Conservation (phyloP, 2,329 filamentous ascomycete species). For the Cladosporium colombiae region DNA sequence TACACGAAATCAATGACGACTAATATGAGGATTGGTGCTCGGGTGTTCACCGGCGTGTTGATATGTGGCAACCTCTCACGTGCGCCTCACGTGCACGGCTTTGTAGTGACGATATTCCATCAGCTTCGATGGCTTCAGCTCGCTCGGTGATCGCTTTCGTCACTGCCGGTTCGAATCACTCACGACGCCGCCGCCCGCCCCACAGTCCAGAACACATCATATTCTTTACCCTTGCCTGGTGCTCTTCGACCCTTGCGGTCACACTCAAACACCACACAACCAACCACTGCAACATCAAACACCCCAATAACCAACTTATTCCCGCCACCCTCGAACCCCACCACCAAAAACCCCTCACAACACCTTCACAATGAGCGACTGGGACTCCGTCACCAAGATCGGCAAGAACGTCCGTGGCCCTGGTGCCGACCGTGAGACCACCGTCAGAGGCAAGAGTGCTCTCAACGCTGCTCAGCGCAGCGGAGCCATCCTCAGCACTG, state of each 20-base stretch:
- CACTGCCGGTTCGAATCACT: background rate
- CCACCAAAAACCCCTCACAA: conserved; percentile 7
- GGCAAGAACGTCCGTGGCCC: conserved; percentile 77
- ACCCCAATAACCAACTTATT: background rate
- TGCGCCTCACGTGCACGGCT: conserved; percentile 1
- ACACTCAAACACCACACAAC: background rate
- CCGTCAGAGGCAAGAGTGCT: conserved; percentile 78
- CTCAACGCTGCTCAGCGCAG: conserved; percentile 87
- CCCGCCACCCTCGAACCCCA: background rate
- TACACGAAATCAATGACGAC: background rate
- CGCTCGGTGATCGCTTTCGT: conserved; percentile 18
- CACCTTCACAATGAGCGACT: conserved; percentile 61
- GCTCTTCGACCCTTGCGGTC: background rate
- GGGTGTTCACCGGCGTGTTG: background rate
- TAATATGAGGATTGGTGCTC: background rate
- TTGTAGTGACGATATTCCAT: background rate
- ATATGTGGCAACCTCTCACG: background rate
- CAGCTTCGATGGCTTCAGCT: conserved; percentile 11
- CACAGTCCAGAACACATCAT: conserved; percentile 19
- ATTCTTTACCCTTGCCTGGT: conserved; percentile 14
- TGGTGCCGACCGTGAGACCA: conserved; percentile 76
- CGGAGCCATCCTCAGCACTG: conserved; percentile 75
- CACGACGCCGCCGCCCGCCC: background rate
- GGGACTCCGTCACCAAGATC: conserved; percentile 90
- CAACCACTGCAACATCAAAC: background rate